A percentile compares a stretch with the other conserved stretches of the same genome.
Conservation (phyloP, 768 basidiomycete species). For the Kwoniella pini region DNA sequence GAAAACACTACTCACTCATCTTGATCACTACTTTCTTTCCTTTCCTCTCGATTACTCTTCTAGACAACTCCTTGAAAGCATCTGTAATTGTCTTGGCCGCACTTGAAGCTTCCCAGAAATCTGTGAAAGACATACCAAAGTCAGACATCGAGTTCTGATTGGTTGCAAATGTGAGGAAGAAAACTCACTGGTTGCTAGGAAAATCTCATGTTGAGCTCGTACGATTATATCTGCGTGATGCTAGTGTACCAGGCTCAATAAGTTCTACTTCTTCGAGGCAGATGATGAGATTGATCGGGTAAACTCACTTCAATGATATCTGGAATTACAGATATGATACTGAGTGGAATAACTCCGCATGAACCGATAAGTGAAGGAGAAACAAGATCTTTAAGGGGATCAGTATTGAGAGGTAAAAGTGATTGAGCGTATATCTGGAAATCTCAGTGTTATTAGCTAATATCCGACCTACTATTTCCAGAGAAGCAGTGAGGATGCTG, state of each 20-base stretch:
- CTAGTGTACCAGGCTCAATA: slow-evolving; percentile 9
- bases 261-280: not conserved
- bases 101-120: slow-evolving; percentile 39
- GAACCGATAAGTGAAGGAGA: slow-evolving; percentile 30
- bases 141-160: not conserved
- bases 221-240: slow-evolving; percentile 42
- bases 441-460: not conserved
- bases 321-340: slow-evolving; percentile 40
- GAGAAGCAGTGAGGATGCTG: too few species aligned
- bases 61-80: slow-evolving; percentile 37
- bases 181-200: slow-evolving; percentile 38
- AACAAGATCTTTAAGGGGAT: slow-evolving; percentile 31
- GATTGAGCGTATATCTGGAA: slow-evolving; percentile 28
- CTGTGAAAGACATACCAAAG: slow-evolving; percentile 5
- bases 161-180: not conserved
- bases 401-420: slow-evolving; percentile 20
- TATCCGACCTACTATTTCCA: too few species aligned
- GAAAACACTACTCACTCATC: slow-evolving; percentile 21
- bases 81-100: slow-evolving; percentile 30
- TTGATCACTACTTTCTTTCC: slow-evolving; percentile 33
- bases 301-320: slow-evolving; percentile 38
- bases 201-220: slow-evolving; percentile 33
- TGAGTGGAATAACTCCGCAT: slow-evolving; percentile 31
- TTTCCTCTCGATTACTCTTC: slow-evolving; percentile 27
- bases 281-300: too few species aligned